A percentile compares a stretch with the other conserved stretches of the same genome.
phyloP scores from a whole-genome alignment of 768 basidiomycete genomes.

The Lactarius tabidus region DNA sequence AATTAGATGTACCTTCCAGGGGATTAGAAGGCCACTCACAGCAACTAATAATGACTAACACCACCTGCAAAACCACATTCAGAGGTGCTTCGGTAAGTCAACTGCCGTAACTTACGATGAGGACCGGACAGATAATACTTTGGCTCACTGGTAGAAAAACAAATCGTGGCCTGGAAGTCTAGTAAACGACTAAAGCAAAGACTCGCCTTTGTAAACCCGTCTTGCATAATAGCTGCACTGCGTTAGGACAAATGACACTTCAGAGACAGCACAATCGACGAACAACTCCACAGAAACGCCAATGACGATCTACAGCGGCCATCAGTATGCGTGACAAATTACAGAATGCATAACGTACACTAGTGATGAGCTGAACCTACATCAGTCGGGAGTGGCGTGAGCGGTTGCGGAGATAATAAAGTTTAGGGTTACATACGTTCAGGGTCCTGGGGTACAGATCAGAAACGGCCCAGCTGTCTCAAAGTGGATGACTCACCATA shows the following conservation, averaged over 20 bases:
- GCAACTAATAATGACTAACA: neutral
- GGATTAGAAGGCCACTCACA: neutral
- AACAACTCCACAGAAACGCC: neutral
- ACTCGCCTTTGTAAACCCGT: neutral
- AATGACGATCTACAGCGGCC: neutral
- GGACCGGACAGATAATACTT: neutral
- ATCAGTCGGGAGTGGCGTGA: neutral
- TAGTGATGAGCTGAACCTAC: neutral
- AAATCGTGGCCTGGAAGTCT: neutral
- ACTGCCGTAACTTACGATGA: neutral
- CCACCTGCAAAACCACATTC: neutral
- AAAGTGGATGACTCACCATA: too few relatives aligned
- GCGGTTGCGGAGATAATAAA: neutral
- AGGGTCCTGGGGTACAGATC: neutral
- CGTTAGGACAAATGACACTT: neutral
- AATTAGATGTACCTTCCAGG: neutral
- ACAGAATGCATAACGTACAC: too few relatives aligned
- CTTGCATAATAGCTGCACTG: neutral
- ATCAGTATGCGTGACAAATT: too few relatives aligned
- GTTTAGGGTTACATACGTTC: neutral
- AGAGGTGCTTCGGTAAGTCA: neutral
- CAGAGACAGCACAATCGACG: neutral
- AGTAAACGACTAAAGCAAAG: neutral
- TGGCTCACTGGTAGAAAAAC: neutral
- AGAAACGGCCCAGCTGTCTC: neutral